A percentile compares a stretch with the other conserved stretches of the same genome.
These are phyloP conservation scores for Ustilago nuda DNA, from an alignment of 1,284 basidiomycete species.

Conservation along the genomic window DNA sequence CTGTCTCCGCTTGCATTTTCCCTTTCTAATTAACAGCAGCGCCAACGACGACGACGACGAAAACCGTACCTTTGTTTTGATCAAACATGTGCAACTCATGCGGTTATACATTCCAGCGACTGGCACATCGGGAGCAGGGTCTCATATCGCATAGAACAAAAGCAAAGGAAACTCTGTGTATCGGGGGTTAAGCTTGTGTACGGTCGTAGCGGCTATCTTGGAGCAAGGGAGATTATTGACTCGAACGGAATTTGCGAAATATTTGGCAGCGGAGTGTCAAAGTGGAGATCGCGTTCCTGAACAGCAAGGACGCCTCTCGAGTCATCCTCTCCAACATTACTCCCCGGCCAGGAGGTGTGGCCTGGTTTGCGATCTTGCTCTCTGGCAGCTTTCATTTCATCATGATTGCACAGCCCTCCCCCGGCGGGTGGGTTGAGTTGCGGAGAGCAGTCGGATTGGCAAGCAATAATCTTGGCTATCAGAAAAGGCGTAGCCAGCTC, in stretches of 20 bases:
- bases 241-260: slow-evolving; percentile 5
- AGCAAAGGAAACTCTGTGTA: background rate
- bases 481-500: slow-evolving; percentile 4
- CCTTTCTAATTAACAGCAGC: too few relatives aligned
- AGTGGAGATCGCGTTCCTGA: background rate
- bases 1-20: background rate
- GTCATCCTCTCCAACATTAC: background rate
- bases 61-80: background rate
- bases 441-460: background rate
- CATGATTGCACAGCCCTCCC: too few relatives aligned
- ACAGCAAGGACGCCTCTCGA: background rate
- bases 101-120: background rate
- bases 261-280: background rate
- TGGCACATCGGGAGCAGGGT: background rate
- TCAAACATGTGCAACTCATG: background rate
- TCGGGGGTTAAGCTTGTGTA: background rate
- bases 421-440: too few relatives aligned
- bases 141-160: background rate
- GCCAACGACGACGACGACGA: background rate
- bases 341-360: background rate
- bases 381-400: too few relatives aligned
- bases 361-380: background rate
- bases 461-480: slow-evolving; percentile 3
- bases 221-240: background rate
- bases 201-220: background rate